phyloP scores from a whole-genome alignment of 73 alveolate genomes.

The Paraurostyla sp. region DNA sequence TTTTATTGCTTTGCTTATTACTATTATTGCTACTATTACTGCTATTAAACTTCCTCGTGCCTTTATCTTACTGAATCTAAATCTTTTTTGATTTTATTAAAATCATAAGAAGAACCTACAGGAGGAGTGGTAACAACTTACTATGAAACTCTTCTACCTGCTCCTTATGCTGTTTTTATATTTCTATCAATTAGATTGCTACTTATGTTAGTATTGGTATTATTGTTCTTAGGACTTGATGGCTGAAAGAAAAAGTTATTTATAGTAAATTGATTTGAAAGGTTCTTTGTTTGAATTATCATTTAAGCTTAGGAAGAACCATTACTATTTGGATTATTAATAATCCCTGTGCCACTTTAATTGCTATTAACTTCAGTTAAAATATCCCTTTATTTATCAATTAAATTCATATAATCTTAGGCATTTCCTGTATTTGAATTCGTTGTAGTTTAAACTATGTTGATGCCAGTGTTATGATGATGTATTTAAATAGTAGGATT shows the following conservation, averaged over 20 bases:
- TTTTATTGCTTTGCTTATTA: not conserved
- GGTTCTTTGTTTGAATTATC: not conserved
- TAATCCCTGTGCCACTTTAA: not conserved
- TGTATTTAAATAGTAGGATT: constrained; percentile 12
- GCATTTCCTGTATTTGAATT: constrained; percentile 27
- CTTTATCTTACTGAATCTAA: constrained; percentile 34
- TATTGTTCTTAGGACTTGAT: constrained; percentile 28
- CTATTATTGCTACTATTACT: not conserved
- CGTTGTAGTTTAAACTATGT: not conserved
- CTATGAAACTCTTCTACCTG: constrained; percentile 19
- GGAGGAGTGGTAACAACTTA: constrained; percentile 53
- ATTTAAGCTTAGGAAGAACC: not conserved
- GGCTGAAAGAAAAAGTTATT: constrained; percentile 39
- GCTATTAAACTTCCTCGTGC: constrained; percentile 32
- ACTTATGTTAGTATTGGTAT: not conserved
- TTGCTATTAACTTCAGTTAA: constrained; percentile 31
- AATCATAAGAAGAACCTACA: constrained; percentile 53
- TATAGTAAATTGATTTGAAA: not conserved
- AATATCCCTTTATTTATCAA: constrained; percentile 26
- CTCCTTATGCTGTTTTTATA: constrained; percentile 41
- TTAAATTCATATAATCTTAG: not conserved
- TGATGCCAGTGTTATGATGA: constrained; percentile 1
- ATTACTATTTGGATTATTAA: not conserved
- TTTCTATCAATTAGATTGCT: constrained; percentile 13
- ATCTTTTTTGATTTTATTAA: constrained; percentile 51